These are phyloP conservation scores for Nectriaceae sp. DNA, from an alignment of 2,329 filamentous ascomycete genomes.

Conservation along the genomic window DNA sequence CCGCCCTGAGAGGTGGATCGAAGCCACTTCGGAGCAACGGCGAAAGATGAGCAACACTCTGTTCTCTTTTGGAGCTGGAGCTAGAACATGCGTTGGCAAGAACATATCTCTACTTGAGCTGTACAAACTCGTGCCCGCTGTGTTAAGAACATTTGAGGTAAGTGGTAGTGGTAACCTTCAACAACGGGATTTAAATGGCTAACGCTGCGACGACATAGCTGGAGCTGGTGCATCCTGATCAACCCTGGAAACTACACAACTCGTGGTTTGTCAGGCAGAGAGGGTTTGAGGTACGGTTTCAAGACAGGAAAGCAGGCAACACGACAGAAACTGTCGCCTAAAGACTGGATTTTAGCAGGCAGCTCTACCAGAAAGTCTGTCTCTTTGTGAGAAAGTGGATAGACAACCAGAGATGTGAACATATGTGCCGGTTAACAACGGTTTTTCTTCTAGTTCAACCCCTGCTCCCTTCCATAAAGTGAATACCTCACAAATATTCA, in stretches of 20 bases:
- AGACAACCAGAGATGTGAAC: too few relatives aligned
- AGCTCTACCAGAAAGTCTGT: too few relatives aligned
- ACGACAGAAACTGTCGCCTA: too few relatives aligned
- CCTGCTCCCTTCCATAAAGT: too few relatives aligned
- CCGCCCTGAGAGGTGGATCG: conserved; percentile 67
- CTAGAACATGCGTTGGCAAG: conserved; percentile 69
- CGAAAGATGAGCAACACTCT: conserved; percentile 16
- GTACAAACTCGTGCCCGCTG: conserved; percentile 57
- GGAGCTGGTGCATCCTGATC: conserved; percentile 50
- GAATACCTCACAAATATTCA: too few relatives aligned
- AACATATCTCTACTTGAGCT: conserved; percentile 64
- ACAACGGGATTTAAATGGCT: too few relatives aligned
- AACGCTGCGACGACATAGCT: conserved; percentile 45
- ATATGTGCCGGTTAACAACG: too few relatives aligned
- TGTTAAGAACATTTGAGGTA: conserved; percentile 14
- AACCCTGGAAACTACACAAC: conserved; percentile 59
- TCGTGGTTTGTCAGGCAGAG: conserved; percentile 63
- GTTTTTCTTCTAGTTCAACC: too few relatives aligned
- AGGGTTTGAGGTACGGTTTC: conserved; percentile 45
- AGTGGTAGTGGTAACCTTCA: too few relatives aligned
- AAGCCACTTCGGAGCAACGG: conserved; percentile 44
- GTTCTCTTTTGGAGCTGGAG: conserved; percentile 67
- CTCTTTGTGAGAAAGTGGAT: too few relatives aligned
- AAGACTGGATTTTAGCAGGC: too few relatives aligned
- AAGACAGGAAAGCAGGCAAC: not conserved